A percentile compares a stretch with the other conserved stretches of the same genome.
Conservation (phyloP, 352 stramenopile species). For the Phytophthora capsici region DNA sequence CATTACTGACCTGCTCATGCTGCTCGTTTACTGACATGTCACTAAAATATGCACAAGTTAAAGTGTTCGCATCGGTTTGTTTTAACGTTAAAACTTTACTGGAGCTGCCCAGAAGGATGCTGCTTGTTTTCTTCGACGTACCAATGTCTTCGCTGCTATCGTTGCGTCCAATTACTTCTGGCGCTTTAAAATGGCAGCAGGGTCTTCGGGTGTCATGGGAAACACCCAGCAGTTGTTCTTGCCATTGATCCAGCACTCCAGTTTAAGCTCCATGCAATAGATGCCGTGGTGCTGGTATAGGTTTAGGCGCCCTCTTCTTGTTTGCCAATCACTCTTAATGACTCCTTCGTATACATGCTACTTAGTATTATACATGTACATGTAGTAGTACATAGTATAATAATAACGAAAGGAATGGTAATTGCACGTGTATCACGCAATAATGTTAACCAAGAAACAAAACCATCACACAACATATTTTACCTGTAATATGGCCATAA, state of each 20-base stretch:
- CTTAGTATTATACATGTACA: no score
- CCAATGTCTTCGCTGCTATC: not conserved
- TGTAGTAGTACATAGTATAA: no score
- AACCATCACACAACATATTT: not conserved
- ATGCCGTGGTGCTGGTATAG: not conserved
- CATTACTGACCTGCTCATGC: not conserved
- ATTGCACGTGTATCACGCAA: not conserved
- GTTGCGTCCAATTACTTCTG: not conserved
- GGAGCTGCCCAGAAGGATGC: no score
- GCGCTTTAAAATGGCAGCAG: not conserved
- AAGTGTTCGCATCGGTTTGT: no score
- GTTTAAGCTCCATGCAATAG: not conserved
- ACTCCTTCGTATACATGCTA: not conserved
- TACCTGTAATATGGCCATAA: not conserved
- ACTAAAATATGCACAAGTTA: not conserved
- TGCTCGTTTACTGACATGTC: not conserved
- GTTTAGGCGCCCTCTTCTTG: not conserved
- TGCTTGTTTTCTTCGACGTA: no score
- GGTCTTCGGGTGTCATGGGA: not conserved
- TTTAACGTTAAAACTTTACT: no score
- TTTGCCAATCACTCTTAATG: not conserved
- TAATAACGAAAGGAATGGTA: not conserved
- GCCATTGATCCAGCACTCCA: not conserved
- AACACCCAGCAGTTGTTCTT: not conserved
- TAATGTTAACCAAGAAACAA: no score